Percentiles rank a stretch among this genome's conserved stretches.
Conservation (phyloP, 257 asterid genomes). For the Anisodus acutangulus region DNA sequence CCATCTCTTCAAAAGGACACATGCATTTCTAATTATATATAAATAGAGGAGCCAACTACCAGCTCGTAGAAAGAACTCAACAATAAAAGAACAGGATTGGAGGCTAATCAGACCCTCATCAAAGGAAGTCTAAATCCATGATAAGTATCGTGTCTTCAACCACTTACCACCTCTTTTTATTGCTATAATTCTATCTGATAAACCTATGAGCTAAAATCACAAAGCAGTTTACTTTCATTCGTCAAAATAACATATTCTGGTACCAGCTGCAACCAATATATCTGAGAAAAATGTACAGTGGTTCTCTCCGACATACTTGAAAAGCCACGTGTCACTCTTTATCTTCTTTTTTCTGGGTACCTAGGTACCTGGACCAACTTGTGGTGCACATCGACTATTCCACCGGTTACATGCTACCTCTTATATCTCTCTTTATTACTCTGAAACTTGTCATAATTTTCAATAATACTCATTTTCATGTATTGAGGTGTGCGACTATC, state of each 20-base stretch:
- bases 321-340: background rate
- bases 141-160: background rate
- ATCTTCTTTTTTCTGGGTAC: background rate
- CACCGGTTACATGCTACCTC: conserved; percentile 2
- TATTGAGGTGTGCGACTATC: background rate
- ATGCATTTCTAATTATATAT: background rate
- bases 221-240: background rate
- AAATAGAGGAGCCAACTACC: background rate
- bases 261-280: conserved; percentile 7
- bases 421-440: background rate
- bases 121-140: conserved; percentile 19
- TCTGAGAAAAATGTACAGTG: background rate
- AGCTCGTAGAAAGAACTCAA: conserved; percentile 18
- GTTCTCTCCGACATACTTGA: background rate
- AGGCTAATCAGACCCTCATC: background rate
- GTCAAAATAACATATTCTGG: background rate
- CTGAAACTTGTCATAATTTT: background rate
- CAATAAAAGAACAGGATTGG: background rate
- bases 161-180: background rate
- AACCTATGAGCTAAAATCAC: background rate
- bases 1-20: background rate
- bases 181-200: conserved; percentile 7
- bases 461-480: background rate
- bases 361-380: background rate
- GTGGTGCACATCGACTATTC: background rate